These are phyloP conservation scores for Metschnikowia vanudenii DNA, from an alignment of 805 yeast genomes.

Conservation along the genomic window DNA sequence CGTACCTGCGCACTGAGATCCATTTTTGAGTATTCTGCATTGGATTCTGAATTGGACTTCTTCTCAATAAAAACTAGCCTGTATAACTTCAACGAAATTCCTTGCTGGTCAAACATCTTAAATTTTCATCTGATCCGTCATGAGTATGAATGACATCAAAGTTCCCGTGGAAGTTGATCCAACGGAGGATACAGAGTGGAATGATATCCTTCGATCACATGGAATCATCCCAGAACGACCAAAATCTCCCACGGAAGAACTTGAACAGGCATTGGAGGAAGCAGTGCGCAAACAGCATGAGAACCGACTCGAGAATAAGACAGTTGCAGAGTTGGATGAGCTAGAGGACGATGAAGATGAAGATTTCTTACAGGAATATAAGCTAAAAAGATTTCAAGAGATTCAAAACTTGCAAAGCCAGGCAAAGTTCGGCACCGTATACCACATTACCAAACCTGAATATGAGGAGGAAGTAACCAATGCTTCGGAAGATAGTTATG, in stretches of 20 bases:
- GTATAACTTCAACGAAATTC: too few species aligned
- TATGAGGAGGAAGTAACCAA: slow-evolving; percentile 82
- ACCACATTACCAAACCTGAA: slow-evolving; percentile 81
- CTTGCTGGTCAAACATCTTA: background rate
- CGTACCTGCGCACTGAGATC: too few species aligned
- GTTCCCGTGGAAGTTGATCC: slow-evolving; percentile 89
- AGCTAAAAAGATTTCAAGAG: slow-evolving; percentile 75
- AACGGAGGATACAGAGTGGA: slow-evolving; percentile 98
- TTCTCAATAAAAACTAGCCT: too few species aligned
- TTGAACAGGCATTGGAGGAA: slow-evolving; percentile 85
- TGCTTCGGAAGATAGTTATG: slow-evolving; percentile 63
- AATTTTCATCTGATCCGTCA: background rate
- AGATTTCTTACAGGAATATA: slow-evolving; percentile 77
- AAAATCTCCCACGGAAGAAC: slow-evolving; percentile 80
- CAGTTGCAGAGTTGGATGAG: slow-evolving; percentile 78
- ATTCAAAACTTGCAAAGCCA: slow-evolving; percentile 57
- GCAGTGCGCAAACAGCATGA: slow-evolving; percentile 79
- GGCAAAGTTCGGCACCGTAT: slow-evolving; percentile 70
- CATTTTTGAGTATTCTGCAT: too few species aligned
- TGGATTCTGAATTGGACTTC: too few species aligned
- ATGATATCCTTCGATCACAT: slow-evolving; percentile 84
- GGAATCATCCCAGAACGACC: slow-evolving; percentile 93
- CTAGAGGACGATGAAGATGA: slow-evolving; percentile 93
- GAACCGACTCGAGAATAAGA: slow-evolving; percentile 73
- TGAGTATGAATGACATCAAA: slow-evolving; percentile 46